Conservation (phyloP, 192 early-diverging fungal genomes). For the Gonapodya sp. region DNA sequence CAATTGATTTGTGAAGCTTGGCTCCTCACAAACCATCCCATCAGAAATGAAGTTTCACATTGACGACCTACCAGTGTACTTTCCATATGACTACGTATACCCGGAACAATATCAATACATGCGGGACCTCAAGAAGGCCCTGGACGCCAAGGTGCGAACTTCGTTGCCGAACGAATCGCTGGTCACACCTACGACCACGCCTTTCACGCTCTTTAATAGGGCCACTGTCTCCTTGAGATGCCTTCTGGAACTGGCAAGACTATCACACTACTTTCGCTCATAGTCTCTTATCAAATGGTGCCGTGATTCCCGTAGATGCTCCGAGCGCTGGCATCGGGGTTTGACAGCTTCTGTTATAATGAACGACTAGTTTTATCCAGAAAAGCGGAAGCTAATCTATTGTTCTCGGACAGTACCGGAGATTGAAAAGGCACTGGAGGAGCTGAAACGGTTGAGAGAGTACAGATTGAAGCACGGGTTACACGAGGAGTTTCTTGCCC, state of each 20-base stretch:
- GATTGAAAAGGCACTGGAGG: constrained; percentile 96
- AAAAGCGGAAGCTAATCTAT: constrained; percentile 95
- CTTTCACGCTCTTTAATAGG: constrained; percentile 34
- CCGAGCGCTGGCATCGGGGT: too few species aligned
- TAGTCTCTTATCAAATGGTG: constrained; percentile 91
- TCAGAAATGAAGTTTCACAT: constrained; percentile 53
- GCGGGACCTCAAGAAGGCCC: constrained; percentile 82
- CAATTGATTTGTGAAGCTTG: too few species aligned
- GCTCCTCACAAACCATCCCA: too few species aligned
- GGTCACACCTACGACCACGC: background rate
- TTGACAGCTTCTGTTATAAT: too few species aligned
- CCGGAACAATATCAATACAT: constrained; percentile 99
- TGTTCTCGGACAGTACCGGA: constrained; percentile 99
- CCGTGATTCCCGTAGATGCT: background rate
- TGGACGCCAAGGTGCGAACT: constrained; percentile 67
- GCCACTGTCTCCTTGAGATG: constrained; percentile 96
- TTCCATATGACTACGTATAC: constrained; percentile 99
- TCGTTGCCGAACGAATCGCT: background rate
- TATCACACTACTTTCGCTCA: constrained; percentile 85
- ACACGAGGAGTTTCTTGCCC: constrained; percentile 73
- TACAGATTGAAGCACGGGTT: constrained; percentile 64
- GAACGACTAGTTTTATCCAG: constrained; percentile 72
- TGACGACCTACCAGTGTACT: constrained; percentile 83
- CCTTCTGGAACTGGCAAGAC: constrained; percentile 99
- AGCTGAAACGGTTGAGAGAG: constrained; percentile 83